Base-by-base conservation (phyloP, 164 flowering plant genomes). In the Santalum album region DNA sequence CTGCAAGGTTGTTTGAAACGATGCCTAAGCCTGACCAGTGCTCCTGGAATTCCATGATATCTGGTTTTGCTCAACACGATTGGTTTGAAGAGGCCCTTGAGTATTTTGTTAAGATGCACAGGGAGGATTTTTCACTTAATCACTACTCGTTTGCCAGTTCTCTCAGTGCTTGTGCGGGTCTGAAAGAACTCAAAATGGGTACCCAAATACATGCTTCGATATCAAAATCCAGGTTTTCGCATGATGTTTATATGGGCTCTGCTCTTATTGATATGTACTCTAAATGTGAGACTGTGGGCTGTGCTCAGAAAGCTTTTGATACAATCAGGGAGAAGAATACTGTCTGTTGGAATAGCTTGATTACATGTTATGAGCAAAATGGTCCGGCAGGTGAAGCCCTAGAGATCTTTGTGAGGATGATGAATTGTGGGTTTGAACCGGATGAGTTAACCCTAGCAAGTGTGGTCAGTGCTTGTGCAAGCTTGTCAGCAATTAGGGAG, bases 341-440 rank as follows among this genome's bases (percentile, higher is more conserved):
- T 20, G 83, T 83, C n/a, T 72, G 81, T 44, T 83, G 90, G 90
- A 83, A 83, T 53, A 73, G 82, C 53, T 61, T 83, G 74, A 75
- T 83, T 55, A 72, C 86, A 0, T 81, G 84, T 57, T 81, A 80
- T 34, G 90, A 83, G 62, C 90, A 83, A 62, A 81, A 81, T 69
- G 90, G 90, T 15, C 86, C 84, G 11, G 75, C 72, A 3, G 51
- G 25, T 51, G 68, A 75, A 60, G 86, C 86, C 35, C 63, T 83
- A 21, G 54, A 60, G 27, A 65, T 78, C 54, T 79, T 81, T 48
- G 51, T 49, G 45, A 60, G 57, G 65, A 81, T 83, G 82, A 75
- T 77, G 77, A 60, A 60, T 22, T 50, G 49, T 64, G 84, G 78
- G 29, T 10, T 72, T 34, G 63, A 75, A 55, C 78, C 81, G 1